Evolutionary conservation across 2,329 filamentous ascomycete species (phyloP).

Genomic region (Nemania diffusa): DNA sequence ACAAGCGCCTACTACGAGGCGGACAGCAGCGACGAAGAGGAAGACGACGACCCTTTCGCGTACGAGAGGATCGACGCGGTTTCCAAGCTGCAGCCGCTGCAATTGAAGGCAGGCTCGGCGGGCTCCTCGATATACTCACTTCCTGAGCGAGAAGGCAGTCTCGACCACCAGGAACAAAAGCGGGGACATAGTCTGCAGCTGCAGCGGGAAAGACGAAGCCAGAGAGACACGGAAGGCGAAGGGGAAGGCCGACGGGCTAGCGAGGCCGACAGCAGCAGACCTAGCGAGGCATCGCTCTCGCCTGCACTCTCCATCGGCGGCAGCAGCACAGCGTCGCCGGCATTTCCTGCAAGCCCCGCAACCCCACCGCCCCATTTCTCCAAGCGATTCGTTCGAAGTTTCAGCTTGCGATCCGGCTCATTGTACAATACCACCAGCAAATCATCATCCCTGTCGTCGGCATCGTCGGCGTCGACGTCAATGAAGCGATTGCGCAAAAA

Average conservation of each 20-base stretch:
- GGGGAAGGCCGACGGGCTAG: constrained; percentile 31
- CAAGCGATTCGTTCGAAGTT: constrained; percentile 44
- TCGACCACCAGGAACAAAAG: constrained; percentile 2
- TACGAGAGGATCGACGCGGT: constrained; percentile 44
- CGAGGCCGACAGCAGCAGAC: constrained; percentile 43
- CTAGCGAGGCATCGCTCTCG: constrained; percentile 44
- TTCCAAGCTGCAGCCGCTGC: constrained; percentile 43
- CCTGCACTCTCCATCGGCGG: constrained; percentile 47
- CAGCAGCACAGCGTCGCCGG: constrained; percentile 42
- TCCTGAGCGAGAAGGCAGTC: constrained; percentile 37
- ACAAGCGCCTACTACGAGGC: constrained; percentile 48
- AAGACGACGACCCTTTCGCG: constrained; percentile 51
- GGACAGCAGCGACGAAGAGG: constrained; percentile 51
- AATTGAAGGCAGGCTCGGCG: constrained; percentile 44
- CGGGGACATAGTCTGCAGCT: too few species aligned
- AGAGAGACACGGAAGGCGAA: background rate
- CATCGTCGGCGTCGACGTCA: constrained; percentile 12
- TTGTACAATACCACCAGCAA: constrained; percentile 34
- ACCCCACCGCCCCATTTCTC: constrained; percentile 47
- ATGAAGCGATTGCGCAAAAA: constrained; percentile 46
- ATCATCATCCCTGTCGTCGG: background rate
- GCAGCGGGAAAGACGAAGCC: background rate
- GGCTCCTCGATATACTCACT: constrained; percentile 49
- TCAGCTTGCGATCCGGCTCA: constrained; percentile 45
- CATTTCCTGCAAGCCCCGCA: constrained; percentile 42